Percentiles rank a stretch among this genome's conserved stretches.
Conservation (phyloP, 257 asterid species). For the Misopates orontium region DNA sequence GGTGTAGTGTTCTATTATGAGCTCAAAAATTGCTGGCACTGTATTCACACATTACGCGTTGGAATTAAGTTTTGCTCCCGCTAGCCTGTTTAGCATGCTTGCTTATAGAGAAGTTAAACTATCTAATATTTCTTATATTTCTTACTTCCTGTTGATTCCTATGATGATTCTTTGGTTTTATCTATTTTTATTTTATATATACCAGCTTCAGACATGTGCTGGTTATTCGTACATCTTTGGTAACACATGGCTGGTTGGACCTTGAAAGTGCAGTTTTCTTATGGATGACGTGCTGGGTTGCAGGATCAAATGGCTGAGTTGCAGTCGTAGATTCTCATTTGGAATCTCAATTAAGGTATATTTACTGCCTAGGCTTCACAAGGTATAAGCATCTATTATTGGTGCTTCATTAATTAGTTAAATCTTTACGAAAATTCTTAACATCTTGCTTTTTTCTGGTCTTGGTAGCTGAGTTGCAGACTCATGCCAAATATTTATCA, state of each 20-base stretch:
- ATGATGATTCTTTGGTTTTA: constrained; percentile 1
- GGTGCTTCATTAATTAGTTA: neutral
- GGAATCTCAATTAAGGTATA: constrained; percentile 27
- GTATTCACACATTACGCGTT: constrained; percentile 19
- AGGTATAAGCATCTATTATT: no score
- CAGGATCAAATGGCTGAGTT: constrained; percentile 13
- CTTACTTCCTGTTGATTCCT: constrained; percentile 3
- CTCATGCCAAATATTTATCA: constrained; percentile 7
- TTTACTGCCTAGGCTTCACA: constrained; percentile 4
- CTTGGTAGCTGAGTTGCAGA: constrained; percentile 9
- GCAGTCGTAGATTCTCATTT: constrained; percentile 9
- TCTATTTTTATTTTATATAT: constrained; percentile 15
- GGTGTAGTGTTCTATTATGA: neutral
- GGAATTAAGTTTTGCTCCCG: constrained; percentile 27
- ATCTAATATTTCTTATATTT: constrained; percentile 9
- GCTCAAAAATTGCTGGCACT: constrained; percentile 11
- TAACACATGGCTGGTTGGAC: constrained; percentile 2
- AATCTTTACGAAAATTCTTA: neutral
- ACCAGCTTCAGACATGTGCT: constrained; percentile 22
- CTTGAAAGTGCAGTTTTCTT: constrained; percentile 12
- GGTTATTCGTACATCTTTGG: constrained; percentile 13
- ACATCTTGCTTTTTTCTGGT: neutral
- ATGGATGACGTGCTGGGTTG: constrained; percentile 10
- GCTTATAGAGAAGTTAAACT: constrained; percentile 12
- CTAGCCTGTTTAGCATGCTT: constrained; percentile 23